A percentile compares a stretch with the other conserved stretches of the same genome.
These are phyloP conservation scores for Aphanocladium album DNA, from an alignment of 2,329 filamentous ascomycete genomes.

Conservation along the genomic window DNA sequence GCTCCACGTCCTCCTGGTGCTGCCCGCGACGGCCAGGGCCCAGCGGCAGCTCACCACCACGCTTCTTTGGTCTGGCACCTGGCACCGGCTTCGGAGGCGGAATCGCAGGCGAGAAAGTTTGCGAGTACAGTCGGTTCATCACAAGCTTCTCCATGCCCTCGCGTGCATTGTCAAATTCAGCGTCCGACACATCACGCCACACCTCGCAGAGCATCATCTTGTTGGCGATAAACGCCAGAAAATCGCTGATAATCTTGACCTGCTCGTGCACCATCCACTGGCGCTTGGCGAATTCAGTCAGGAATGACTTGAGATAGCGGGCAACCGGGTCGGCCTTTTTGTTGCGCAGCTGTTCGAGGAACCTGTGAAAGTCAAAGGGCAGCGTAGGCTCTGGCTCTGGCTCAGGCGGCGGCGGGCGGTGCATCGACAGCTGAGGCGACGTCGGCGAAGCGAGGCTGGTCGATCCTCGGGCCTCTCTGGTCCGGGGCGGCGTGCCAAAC, in stretches of 20 bases:
- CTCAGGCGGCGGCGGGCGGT: conserved; percentile 65
- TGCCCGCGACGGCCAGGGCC: conserved; percentile 86
- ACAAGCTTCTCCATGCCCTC: conserved; percentile 99
- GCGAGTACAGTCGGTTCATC: conserved; percentile 93
- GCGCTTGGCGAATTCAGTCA: conserved; percentile 91
- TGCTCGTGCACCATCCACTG: conserved; percentile 99
- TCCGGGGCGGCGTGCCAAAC: conserved; percentile 32
- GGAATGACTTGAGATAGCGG: conserved; percentile 88
- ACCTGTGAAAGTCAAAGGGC: conserved; percentile 95
- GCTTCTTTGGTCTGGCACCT: conserved; percentile 62
- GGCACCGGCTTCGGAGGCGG: conserved; percentile 70
- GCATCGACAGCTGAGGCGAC: conserved; percentile 45
- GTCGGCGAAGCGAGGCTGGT: conserved; percentile 31
- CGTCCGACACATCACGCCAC: conserved; percentile 91
- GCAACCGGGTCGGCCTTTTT: conserved; percentile 97
- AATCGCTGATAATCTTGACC: conserved; percentile 97
- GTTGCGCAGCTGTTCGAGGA: conserved; percentile 91
- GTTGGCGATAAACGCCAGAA: conserved; percentile 91
- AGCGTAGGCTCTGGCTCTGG: conserved; percentile 75
- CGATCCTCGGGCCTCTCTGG: conserved; percentile 32
- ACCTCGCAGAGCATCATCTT: conserved; percentile 98
- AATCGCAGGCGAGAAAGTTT: conserved; percentile 95
- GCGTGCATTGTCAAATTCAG: conserved; percentile 95
- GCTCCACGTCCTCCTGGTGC: conserved; percentile 95
- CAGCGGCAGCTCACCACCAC: conserved; percentile 62